A percentile compares a stretch with the other conserved stretches of the same genome.
phyloP scores from a whole-genome alignment of 169 alveolate genomes.

The Plasmodium gonderi region DNA sequence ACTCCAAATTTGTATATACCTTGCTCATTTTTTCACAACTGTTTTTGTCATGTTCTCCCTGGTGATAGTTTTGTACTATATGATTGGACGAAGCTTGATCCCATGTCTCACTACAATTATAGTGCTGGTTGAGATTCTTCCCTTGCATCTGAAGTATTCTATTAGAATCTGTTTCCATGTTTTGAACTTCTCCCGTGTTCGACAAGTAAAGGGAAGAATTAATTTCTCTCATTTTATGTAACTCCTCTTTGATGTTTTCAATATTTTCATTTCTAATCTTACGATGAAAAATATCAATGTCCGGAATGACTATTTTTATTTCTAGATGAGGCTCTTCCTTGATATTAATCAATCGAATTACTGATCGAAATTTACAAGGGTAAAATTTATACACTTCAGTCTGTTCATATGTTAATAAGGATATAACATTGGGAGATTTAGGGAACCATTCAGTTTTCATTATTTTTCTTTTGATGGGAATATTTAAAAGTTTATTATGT shows the following conservation, averaged over 20 bases:
- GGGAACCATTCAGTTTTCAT: slow-evolving; percentile 68
- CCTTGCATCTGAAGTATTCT: neutral
- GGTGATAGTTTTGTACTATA: neutral
- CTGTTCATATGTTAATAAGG: slow-evolving; percentile 51
- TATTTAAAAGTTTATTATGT: slow-evolving; percentile 1
- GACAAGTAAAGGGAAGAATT: neutral
- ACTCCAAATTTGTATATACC: neutral
- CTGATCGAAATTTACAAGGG: neutral
- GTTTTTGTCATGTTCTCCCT: neutral
- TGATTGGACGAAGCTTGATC: neutral
- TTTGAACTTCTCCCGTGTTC: neutral
- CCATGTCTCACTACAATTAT: neutral
- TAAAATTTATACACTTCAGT: neutral
- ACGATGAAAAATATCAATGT: slow-evolving; percentile 2
- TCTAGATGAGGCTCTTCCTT: neutral
- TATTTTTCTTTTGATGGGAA: slow-evolving; percentile 36
- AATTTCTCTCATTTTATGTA: neutral
- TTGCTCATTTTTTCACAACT: neutral
- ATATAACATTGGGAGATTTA: slow-evolving; percentile 16
- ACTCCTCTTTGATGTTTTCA: neutral
- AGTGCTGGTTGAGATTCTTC: neutral
- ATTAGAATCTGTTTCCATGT: neutral
- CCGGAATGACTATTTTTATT: slow-evolving; percentile 44
- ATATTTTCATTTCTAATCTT: slow-evolving; percentile 1
- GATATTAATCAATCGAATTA: slow-evolving; percentile 40